Base-by-base conservation (phyloP, 2,329 filamentous ascomycete genomes). In the Fusarium nodosum region DNA sequence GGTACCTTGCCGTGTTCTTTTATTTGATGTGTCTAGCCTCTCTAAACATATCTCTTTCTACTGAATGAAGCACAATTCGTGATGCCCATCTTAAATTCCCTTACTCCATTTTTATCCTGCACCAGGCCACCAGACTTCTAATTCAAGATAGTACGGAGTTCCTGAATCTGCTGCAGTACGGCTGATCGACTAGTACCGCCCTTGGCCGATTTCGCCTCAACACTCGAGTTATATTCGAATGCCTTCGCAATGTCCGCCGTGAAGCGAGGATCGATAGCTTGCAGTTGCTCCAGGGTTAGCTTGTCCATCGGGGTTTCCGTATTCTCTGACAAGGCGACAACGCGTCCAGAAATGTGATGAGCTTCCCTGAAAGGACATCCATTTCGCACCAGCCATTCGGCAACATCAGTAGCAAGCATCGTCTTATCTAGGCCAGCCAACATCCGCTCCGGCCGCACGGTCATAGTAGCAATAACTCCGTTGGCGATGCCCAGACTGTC, bases 401-500 rank as follows among this genome's bases (percentile, higher is more conserved):
- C 87, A 33, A 90, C 82, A 76, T 90, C 88, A 26, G 87, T 90
- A 18, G 91, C 91, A 6, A 94, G 85, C 90, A 94, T 50, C 18
- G 31, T 44, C 24, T 44, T 44, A 1, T 90, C 88, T 12, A 94
- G 82, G 0, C 90, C 89, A 56, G 88, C 89, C 51, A 81, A 78
- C 91, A 94, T 94, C 78, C 90, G 91, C 72, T 91, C 86, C 0
- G 90, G 87, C 68, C 87, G 84, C 69, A 90, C 85, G 5, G 81
- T 87, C 38, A 93, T 77, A 0, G 92, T 94, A 18, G 87, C 86
- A 13, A 94, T 82, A 2, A 93, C 90, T 45, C 92, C 90, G 10
- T 90, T 91, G 20, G 91, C 90, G 59, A 94, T 94, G 75, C 90
- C 88, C 45, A 93, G 84, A 75, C 89, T 91, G 79, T 93, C 90